Base-by-base conservation (phyloP, 805 yeast species). In the Yamadazyma philogaea region DNA sequence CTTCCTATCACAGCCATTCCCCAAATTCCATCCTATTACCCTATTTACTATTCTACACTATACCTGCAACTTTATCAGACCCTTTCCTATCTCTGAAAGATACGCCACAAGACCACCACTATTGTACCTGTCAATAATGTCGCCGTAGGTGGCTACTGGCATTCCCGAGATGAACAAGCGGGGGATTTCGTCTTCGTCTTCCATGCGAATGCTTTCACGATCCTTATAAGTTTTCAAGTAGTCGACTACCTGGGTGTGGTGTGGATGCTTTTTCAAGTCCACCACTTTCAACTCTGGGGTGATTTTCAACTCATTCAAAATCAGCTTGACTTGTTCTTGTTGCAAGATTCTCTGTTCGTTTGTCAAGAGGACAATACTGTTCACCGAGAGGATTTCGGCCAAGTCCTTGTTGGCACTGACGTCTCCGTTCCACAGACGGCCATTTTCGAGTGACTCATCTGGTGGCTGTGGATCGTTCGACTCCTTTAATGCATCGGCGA, bases 251-350 rank as follows among this genome's bases (percentile, higher is more conserved):
- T 50, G 50, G 3, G 41, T 35, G 33, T 52, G 52, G 37, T 63
- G 52, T 28, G 71, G 71, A 47, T 66, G 71, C 40, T 57, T 61
- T 18, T 45, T 47, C 32, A 66, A 51, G 42, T 63, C 52, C 6
- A 65, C 59, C 15, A 56, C 49, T 38, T 57, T 56, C 20, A 69
- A 64, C 45, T 63, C 67, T 3, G 71, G 71, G 14, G 50, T 54
- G 22, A 66, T 61, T 31, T 52, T 55, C 20, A 65, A 45, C 17
- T 45, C 51, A 16, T 44, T 22, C 14, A 57, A 50, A 8, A 65
- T 49, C 7, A 49, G 52, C 31, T 50, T 55, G 4, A 51, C 51
- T 40, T 48, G 44, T 40, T 51, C 43, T 43, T 47, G 45, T 40
- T 52, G 43, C 28, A 42, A 37, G 12, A 40, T 21, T 15, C 48